Conservation (phyloP, 768 basidiomycete genomes). For the Fomitopsis pulvina region DNA sequence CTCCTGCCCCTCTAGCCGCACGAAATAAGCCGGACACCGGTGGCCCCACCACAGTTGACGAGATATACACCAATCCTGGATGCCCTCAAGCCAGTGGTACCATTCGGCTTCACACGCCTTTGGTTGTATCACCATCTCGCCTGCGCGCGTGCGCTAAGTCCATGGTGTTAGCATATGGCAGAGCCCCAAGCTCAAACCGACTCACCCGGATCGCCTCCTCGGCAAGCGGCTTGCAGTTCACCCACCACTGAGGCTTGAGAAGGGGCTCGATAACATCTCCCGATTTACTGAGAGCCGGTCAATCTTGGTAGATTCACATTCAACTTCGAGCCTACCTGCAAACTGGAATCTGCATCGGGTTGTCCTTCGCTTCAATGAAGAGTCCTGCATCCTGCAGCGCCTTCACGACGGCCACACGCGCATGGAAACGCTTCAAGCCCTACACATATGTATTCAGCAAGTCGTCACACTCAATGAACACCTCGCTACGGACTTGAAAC, state of each 20-base stretch:
- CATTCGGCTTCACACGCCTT: constrained; percentile 88
- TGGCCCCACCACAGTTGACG: constrained; percentile 99
- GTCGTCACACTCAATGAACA: neutral
- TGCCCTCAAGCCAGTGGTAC: constrained; percentile 92
- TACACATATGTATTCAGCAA: constrained; percentile 20
- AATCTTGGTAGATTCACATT: neutral
- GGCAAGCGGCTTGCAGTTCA: constrained; percentile 85
- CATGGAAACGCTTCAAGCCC: constrained; percentile 99
- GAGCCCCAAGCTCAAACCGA: neutral
- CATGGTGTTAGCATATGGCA: constrained; percentile 1
- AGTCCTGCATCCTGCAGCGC: constrained; percentile 78
- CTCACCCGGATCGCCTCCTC: constrained; percentile 81
- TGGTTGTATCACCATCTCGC: constrained; percentile 79
- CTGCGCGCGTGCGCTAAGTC: constrained; percentile 74
- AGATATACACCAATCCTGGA: constrained; percentile 99
- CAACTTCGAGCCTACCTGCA: constrained; percentile 54
- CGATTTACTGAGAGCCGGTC: constrained; percentile 59
- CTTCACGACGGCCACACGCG: constrained; percentile 75
- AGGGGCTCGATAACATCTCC: constrained; percentile 95
- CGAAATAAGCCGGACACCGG: constrained; percentile 90
- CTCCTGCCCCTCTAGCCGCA: constrained; percentile 70
- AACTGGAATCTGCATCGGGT: constrained; percentile 94
- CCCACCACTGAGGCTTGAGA: constrained; percentile 99
- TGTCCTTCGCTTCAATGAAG: constrained; percentile 89
- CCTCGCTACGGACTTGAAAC: constrained; percentile 48